A percentile compares a stretch with the other conserved stretches of the same genome.
These are phyloP conservation scores for Cornus controversa DNA, from an alignment of 148 eudicot genomes.

Conservation along the genomic window DNA sequence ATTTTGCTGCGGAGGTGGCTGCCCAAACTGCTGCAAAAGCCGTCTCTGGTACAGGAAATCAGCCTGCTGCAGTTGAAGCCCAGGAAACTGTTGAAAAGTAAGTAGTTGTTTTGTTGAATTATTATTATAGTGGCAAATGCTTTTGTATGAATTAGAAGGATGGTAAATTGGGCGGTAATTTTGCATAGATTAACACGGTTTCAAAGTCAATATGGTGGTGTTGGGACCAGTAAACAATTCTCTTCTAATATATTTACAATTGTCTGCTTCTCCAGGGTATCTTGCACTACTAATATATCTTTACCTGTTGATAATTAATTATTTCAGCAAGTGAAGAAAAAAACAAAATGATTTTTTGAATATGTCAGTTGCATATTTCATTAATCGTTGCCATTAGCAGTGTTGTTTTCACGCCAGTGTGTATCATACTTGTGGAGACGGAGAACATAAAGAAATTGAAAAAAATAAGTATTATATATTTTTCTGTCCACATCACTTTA, in stretches of 20 bases:
- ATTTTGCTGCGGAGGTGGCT: slow-evolving; percentile 99
- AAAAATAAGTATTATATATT: too few relatives aligned
- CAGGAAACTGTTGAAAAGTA: slow-evolving; percentile 59
- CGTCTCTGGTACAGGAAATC: slow-evolving; percentile 36
- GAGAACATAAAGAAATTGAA: neutral
- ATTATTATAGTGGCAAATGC: neutral
- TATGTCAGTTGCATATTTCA: neutral
- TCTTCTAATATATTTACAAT: neutral
- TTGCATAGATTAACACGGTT: neutral
- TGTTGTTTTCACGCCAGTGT: neutral
- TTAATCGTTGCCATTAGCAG: neutral
- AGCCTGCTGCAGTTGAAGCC: slow-evolving; percentile 53
- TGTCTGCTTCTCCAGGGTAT: neutral
- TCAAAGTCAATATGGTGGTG: neutral
- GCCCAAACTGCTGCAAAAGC: slow-evolving; percentile 87
- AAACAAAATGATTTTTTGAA: neutral
- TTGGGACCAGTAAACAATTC: neutral
- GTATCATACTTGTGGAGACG: neutral
- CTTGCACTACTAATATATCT: neutral
- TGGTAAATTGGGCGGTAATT: neutral
- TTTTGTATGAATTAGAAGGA: neutral
- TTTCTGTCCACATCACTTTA: neutral
- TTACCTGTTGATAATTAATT: neutral
- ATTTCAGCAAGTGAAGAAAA: neutral
- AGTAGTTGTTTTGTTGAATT: slow-evolving; percentile 24